Base-by-base conservation (phyloP, 352 stramenopile species). In the Elongisporangium senticosum region DNA sequence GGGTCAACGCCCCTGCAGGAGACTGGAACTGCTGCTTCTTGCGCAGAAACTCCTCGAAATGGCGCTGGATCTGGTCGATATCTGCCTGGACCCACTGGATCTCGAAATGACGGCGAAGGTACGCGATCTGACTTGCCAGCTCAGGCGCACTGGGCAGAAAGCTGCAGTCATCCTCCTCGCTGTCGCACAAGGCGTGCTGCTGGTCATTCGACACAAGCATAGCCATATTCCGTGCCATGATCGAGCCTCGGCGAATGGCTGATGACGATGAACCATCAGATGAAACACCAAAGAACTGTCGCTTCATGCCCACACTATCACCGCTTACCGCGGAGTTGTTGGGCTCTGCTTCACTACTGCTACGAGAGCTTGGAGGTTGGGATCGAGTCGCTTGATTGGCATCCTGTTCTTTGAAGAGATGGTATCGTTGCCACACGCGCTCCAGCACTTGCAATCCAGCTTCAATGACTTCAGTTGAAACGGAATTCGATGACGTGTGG, bases 31-130 rank as follows among this genome's bases (percentile, higher is more conserved):
- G 58, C 53, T 68, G 64, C 3, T 64, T 61, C 33, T 51, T 71
- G 53, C 65, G 26, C n/a, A 87, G 58, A 37, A 87, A 75, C 11
- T 49, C 60, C 15, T 74, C 71, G 33, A 83, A 80, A 19, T 87
- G 69, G 15, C 55, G 23, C 19, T 83, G 68, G 26, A 87, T 70
- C 15, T 67, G 50, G 21, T 63, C 53, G 15, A 79, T 69, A 40
- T 87, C 73, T 7, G 63, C 39, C 3, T 77, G 64, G 15, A 84
- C 61, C 77, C 75, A 87, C 49, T 59, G 54, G 7, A 86, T 48
- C 33, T 82, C 69, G 2, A 87, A 56, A 7, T 72, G 66, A 8
- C 77, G 40, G 1, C 68, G 58, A 52, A 87, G 63, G 33, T 77
- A 82, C 28, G 63, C 53, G 4, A 49, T 15, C 17, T 71, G 67